A percentile compares a stretch with the other conserved stretches of the same genome.
These are phyloP conservation scores for Globisporangium recalcitrans DNA, from an alignment of 352 stramenopile species.

Conservation along the genomic window DNA sequence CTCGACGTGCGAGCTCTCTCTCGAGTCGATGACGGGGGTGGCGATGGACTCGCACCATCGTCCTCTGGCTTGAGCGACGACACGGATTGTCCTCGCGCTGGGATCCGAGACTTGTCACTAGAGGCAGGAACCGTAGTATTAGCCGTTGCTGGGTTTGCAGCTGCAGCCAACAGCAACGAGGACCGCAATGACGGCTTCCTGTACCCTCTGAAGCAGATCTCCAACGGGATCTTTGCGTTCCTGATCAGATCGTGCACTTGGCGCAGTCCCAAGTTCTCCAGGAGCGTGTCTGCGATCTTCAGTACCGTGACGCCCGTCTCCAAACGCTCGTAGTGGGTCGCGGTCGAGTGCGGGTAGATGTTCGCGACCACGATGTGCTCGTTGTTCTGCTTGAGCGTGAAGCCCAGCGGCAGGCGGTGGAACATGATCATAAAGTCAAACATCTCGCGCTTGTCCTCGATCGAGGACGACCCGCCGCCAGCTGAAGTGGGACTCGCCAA, in stretches of 20 bases:
- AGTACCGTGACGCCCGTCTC: constrained; percentile 66
- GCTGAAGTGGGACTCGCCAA: constrained; percentile 3
- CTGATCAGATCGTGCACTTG: constrained; percentile 85
- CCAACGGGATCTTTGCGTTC: constrained; percentile 60
- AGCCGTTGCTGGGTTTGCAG: background rate
- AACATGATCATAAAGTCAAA: constrained; percentile 78
- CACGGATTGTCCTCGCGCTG: constrained; percentile 1
- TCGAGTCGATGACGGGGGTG: background rate
- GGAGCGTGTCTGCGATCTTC: constrained; percentile 51
- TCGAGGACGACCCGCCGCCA: constrained; percentile 14
- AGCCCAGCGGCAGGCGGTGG: constrained; percentile 79
- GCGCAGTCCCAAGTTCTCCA: constrained; percentile 64
- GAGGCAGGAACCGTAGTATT: background rate
- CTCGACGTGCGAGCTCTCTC: constrained; percentile 10
- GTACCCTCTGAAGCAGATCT: constrained; percentile 57
- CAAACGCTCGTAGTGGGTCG: constrained; percentile 70
- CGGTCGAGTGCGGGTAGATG: constrained; percentile 77
- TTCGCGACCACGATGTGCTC: constrained; percentile 75
- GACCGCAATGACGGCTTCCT: constrained; percentile 22
- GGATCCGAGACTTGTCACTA: background rate
- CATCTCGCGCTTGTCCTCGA: constrained; percentile 24
- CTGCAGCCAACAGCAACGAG: constrained; percentile 14
- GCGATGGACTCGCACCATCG: background rate
- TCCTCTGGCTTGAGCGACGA: constrained; percentile 12
- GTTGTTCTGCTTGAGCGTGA: constrained; percentile 79